Percentiles rank a stretch among this genome's conserved stretches.
phyloP scores from a whole-genome alignment of 768 basidiomycete species.

The Mycena capillaripes region DNA sequence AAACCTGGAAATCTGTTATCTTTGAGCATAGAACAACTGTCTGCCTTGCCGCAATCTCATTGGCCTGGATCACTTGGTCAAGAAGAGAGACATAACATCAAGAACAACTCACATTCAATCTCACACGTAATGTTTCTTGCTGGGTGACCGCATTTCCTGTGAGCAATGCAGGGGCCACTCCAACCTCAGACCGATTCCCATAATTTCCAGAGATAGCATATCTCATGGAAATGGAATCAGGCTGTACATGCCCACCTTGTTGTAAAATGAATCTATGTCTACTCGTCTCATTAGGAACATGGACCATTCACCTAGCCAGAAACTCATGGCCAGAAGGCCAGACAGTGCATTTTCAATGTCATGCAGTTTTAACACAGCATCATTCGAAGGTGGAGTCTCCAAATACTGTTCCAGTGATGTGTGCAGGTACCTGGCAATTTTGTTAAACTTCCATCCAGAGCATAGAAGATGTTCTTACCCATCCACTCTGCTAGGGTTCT shows the following conservation, averaged over 20 bases:
- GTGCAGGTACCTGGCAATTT: not conserved
- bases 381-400: not conserved
- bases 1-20: no score
- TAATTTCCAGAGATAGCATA: not conserved
- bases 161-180: no score
- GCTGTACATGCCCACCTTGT: not conserved
- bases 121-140: not conserved
- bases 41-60: no score
- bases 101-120: not conserved
- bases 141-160: not conserved
- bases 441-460: not conserved
- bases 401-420: not conserved
- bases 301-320: not conserved
- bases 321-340: not conserved
- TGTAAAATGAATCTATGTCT: not conserved
- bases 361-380: not conserved
- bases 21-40: no score
- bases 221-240: not conserved
- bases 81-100: no score
- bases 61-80: no score
- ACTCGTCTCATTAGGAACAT: not conserved
- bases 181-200: no score
- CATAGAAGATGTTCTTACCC: not conserved
- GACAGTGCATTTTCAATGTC: not conserved
- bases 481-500: no score